Conservation (phyloP, 164 flowering plant species). For the Akebia trifoliata region DNA sequence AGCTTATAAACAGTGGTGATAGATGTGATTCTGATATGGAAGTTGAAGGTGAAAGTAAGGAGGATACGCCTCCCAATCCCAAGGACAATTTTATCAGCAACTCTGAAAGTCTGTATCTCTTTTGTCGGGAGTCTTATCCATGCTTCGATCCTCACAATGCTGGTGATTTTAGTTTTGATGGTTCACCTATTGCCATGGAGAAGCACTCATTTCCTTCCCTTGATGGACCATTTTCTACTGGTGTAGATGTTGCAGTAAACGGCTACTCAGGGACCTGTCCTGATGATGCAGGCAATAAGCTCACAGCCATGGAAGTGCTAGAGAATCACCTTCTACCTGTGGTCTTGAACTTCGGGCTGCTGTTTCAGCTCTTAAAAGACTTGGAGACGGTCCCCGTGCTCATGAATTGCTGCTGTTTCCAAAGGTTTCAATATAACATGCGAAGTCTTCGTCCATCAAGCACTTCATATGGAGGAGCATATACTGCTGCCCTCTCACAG, state of each 20-base stretch:
- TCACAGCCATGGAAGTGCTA: conserved; percentile 13
- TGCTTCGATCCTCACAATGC: conserved; percentile 6
- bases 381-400: too few species aligned
- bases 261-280: conserved; percentile 12
- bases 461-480: conserved; percentile 85
- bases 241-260: conserved; percentile 12
- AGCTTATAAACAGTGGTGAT: conserved; percentile 6
- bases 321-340: conserved; percentile 5
- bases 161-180: conserved; percentile 12
- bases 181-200: conserved; percentile 15
- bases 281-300: conserved; percentile 17
- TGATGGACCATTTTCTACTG: conserved; percentile 3
- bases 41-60: conserved; percentile 3
- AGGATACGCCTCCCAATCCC: conserved; percentile 3
- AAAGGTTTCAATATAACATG: conserved; percentile 66
- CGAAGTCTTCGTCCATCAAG: conserved; percentile 77
- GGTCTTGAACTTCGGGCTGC: too few species aligned
- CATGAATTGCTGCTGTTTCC: too few species aligned
- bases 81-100: not conserved
- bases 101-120: not conserved
- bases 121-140: conserved; percentile 8
- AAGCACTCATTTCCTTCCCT: conserved; percentile 1
- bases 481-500: conserved; percentile 88
- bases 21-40: conserved; percentile 4
- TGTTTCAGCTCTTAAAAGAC: too few species aligned